A percentile compares a stretch with the other conserved stretches of the same genome.
phyloP scores from a whole-genome alignment of 2,329 filamentous ascomycete genomes.

The Ampelomyces quisqualis region DNA sequence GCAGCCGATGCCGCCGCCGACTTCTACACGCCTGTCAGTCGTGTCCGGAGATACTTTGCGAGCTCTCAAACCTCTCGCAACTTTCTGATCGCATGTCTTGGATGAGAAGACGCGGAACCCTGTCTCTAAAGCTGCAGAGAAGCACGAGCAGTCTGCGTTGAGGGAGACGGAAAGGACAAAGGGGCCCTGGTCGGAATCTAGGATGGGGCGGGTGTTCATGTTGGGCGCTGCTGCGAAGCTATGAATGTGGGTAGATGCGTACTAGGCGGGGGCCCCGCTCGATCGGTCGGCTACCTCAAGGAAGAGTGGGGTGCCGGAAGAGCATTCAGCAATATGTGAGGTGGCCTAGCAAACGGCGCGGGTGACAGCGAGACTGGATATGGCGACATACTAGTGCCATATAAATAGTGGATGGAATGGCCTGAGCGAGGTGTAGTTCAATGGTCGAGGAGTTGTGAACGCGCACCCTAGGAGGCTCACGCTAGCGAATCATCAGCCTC shows the following conservation, averaged over 20 bases:
- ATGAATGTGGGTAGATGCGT: not conserved
- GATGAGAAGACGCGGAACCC: slow-evolving; percentile 65
- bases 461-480: no score
- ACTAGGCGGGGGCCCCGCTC: not conserved
- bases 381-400: slow-evolving; percentile 30
- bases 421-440: slow-evolving; percentile 10
- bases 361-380: slow-evolving; percentile 5
- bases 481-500: no score
- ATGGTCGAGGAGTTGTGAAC: no score
- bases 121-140: slow-evolving; percentile 80
- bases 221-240: slow-evolving; percentile 4
- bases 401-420: slow-evolving; percentile 8
- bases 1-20: slow-evolving; percentile 70
- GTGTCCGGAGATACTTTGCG: not conserved
- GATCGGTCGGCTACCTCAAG: slow-evolving; percentile 17
- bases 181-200: slow-evolving; percentile 73
- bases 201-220: slow-evolving; percentile 89
- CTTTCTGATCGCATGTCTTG: slow-evolving; percentile 31
- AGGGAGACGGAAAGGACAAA: slow-evolving; percentile 81
- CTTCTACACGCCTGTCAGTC: slow-evolving; percentile 27
- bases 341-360: slow-evolving; percentile 20
- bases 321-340: slow-evolving; percentile 4
- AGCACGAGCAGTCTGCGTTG: slow-evolving; percentile 81
- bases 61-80: slow-evolving; percentile 30
- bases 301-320: slow-evolving; percentile 10